Evolutionary conservation across 495 filamentous ascomycete species (phyloP).

Genomic region (Xylaria palmicola): DNA sequence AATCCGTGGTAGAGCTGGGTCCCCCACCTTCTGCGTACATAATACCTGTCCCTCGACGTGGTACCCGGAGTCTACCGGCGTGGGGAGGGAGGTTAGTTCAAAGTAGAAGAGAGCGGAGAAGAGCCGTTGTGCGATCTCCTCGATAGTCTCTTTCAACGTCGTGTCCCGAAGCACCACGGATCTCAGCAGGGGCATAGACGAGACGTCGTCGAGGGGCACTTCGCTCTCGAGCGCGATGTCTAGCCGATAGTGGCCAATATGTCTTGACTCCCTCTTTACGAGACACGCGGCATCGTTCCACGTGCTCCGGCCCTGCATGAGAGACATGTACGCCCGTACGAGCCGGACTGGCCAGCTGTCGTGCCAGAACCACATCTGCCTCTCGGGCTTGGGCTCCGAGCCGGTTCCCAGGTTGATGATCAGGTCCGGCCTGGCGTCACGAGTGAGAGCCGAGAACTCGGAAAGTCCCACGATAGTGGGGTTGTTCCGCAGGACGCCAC

Average conservation of each 20-base stretch:
- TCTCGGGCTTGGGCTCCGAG: not conserved
- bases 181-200: conserved; percentile 2
- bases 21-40: not conserved
- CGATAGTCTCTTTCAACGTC: not conserved
- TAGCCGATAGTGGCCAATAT: conserved; percentile 3
- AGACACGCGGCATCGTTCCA: conserved; percentile 4
- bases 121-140: conserved; percentile 6
- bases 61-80: not conserved
- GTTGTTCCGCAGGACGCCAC: conserved; percentile 4
- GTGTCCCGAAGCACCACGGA: not conserved
- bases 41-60: not conserved
- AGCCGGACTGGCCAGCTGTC: not conserved
- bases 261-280: not conserved
- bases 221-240: conserved; percentile 4
- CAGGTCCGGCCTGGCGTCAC: not conserved
- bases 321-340: not conserved
- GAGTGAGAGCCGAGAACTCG: not conserved
- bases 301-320: not conserved
- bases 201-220: conserved; percentile 5
- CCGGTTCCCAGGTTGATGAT: not conserved
- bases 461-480: not conserved
- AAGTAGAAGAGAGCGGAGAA: conserved; percentile 11
- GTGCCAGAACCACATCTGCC: not conserved
- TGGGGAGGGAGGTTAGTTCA: not conserved
- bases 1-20: not conserved